These are phyloP conservation scores for Sordariomycetes sp. DNA, from an alignment of 2,329 filamentous ascomycete species.

Conservation along the genomic window DNA sequence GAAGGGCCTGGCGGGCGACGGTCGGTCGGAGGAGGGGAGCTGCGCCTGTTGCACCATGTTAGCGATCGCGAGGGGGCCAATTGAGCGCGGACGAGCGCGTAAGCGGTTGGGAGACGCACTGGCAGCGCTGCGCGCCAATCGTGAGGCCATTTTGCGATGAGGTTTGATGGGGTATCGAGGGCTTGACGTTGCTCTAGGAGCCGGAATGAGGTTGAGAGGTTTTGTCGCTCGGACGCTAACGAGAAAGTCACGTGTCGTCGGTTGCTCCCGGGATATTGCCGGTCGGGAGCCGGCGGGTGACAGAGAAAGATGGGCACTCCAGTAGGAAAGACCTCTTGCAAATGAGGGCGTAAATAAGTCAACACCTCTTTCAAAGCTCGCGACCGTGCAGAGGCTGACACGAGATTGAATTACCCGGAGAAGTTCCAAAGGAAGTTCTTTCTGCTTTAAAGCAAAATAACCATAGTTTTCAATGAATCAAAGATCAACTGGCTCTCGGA, in stretches of 20 bases:
- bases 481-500: too few species aligned
- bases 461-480: too few species aligned
- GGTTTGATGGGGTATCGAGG: slow-evolving; percentile 42
- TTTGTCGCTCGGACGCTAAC: slow-evolving; percentile 34
- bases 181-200: slow-evolving; percentile 34
- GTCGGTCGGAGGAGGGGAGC: slow-evolving; percentile 79
- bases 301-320: too few species aligned
- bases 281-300: neutral
- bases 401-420: too few species aligned
- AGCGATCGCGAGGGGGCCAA: slow-evolving; percentile 16
- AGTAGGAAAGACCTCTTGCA: too few species aligned
- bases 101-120: slow-evolving; percentile 51
- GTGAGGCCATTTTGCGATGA: slow-evolving; percentile 86
- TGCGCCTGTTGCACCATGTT: slow-evolving; percentile 47
- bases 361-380: too few species aligned
- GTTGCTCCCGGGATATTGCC: slow-evolving; percentile 4
- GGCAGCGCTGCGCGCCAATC: slow-evolving; percentile 89
- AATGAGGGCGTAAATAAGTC: too few species aligned
- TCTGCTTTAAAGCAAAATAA: too few species aligned
- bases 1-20: slow-evolving; percentile 65
- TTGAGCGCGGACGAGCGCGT: slow-evolving; percentile 11
- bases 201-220: slow-evolving; percentile 38
- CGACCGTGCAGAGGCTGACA: too few species aligned
- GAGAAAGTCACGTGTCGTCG: slow-evolving; percentile 25
- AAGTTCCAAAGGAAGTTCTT: too few species aligned